A percentile compares a stretch with the other conserved stretches of the same genome.
Conservation (phyloP, 2,329 filamentous ascomycete species). For the Phialophora tarda region DNA sequence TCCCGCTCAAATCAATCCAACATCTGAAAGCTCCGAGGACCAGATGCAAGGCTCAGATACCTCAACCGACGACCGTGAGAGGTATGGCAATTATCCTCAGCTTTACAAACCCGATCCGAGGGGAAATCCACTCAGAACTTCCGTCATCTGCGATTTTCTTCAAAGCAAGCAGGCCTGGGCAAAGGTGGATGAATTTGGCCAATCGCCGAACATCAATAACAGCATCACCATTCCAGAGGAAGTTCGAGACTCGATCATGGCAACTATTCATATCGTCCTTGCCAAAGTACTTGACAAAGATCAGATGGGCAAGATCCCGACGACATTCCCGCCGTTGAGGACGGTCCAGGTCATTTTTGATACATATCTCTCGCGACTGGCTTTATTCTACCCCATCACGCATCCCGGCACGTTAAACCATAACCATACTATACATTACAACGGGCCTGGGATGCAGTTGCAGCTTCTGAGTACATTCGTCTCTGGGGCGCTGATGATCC, state of each 20-base stretch:
- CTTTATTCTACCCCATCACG: not conserved
- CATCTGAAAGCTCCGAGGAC: not conserved
- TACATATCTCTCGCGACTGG: not conserved
- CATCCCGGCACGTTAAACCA: not conserved
- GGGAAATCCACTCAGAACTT: slow-evolving; percentile 10
- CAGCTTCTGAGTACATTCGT: not conserved
- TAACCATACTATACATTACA: not conserved
- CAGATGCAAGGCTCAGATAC: not conserved
- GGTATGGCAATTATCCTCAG: slow-evolving; percentile 6
- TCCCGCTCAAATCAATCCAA: not conserved
- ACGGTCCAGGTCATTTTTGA: not conserved
- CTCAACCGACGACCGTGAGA: not conserved
- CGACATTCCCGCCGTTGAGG: slow-evolving; percentile 6
- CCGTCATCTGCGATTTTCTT: slow-evolving; percentile 9
- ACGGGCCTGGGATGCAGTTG: not conserved
- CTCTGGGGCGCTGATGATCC: not conserved
- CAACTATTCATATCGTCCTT: slow-evolving; percentile 11
- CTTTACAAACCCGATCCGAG: slow-evolving; percentile 8
- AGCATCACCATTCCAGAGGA: slow-evolving; percentile 7
- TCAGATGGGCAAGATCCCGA: slow-evolving; percentile 8
- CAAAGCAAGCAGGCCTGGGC: not conserved
- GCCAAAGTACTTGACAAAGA: slow-evolving; percentile 14
- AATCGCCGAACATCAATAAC: not conserved
- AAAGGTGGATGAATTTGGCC: not conserved
- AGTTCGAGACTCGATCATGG: slow-evolving; percentile 12